Evolutionary conservation across 306 rosid genomes (phyloP).

Genomic region (Carpinus viminea): DNA sequence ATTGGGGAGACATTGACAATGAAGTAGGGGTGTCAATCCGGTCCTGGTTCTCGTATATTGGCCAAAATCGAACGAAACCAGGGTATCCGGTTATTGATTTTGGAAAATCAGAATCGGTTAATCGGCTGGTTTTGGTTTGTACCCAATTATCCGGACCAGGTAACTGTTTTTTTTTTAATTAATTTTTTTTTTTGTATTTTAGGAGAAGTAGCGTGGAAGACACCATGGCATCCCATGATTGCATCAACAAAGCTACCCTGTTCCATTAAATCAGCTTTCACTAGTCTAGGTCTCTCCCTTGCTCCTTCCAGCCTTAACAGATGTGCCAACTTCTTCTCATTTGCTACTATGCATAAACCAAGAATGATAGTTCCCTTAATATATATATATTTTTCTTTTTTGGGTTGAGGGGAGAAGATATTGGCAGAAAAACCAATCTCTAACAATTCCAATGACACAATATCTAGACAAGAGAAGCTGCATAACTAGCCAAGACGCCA

Average conservation of each 20-base stretch:
- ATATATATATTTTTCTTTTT: too few species aligned
- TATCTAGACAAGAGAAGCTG: conserved; percentile 70
- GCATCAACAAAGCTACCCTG: conserved; percentile 79
- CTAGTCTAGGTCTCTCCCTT: conserved; percentile 60
- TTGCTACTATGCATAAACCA: conserved; percentile 37
- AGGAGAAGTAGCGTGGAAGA: conserved; percentile 91
- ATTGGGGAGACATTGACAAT: too few species aligned
- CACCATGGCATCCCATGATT: conserved; percentile 75
- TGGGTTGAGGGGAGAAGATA: not conserved
- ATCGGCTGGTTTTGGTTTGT: too few species aligned
- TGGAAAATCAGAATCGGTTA: too few species aligned
- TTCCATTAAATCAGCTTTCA: conserved; percentile 73
- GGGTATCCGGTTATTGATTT: too few species aligned
- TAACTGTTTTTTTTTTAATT: too few species aligned
- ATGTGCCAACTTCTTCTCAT: conserved; percentile 61
- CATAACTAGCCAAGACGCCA: conserved; percentile 87
- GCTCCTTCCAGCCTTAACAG: conserved; percentile 85
- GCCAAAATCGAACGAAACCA: too few species aligned
- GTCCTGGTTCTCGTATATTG: too few species aligned
- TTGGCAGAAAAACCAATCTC: conserved; percentile 55
- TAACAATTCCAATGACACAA: conserved; percentile 70
- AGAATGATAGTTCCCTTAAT: not conserved
- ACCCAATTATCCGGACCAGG: too few species aligned
- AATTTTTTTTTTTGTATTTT: too few species aligned
- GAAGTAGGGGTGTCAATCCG: too few species aligned